Evolutionary conservation across 495 filamentous ascomycete genomes (phyloP), one percentile per base, ranked within the genome.

Genomic region (Penicillium fimorum): DNA sequence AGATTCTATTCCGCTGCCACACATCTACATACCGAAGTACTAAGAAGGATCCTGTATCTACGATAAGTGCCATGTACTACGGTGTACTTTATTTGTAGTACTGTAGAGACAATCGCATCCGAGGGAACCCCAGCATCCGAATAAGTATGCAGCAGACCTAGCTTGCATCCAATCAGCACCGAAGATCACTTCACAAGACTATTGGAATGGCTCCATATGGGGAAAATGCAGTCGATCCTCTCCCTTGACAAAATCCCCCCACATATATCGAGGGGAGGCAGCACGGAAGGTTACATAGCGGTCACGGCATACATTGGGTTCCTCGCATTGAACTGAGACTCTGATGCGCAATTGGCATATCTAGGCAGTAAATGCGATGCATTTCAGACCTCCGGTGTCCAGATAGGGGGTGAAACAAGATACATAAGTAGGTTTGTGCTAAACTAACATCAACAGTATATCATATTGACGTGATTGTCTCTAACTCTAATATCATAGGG

Each of bases 211-310:
- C 29, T 45, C 45, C 57, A 22, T 53, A 29, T 49, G 50, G 38
- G 25, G 50, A 55, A 55, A 29, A 51, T 40, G 48, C 55, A 35
- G 55, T 41, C 30, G 55, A 45, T 57, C 42, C 20, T 27, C 29
- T 40, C 15, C 30, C 52, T 55, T 38, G 53, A 20, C 33, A 24
- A 47, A 13, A 10, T 32, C 22, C 42, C 42, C 24, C 41, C 40
- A 55, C 45, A 42, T 42, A n/a, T 25, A 20, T 43, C 17, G 33
- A n/a, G 20, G 30, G 20, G 15, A 50, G 56, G 43, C 35, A 27
- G 54, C 41, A 41, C 59, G 59, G 59, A 41, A 58, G 33, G 20
- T 53, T 35, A 38, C 59, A 61, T 54, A 41, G 32, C 32, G 25
- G 20, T 51, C 25, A 20, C 18, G 35, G 42, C 24, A 46, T 35